Conservation (phyloP, 1,139 yeast species). For the Suhomyces maxii region DNA sequence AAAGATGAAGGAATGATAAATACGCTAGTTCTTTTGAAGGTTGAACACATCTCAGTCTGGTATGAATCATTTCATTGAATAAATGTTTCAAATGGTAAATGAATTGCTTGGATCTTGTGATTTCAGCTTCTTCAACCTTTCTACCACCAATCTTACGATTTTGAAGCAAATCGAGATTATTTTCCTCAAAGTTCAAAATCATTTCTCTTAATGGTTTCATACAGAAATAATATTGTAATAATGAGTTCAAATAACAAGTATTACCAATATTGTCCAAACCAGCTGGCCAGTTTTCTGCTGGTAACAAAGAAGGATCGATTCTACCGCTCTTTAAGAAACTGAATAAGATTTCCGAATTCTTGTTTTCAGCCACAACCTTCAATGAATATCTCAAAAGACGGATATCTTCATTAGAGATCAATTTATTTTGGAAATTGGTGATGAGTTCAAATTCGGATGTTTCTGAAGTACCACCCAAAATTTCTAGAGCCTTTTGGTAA, state of each 20-base stretch:
- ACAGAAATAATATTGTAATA: slow-evolving; percentile 85
- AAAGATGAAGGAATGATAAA: slow-evolving; percentile 78
- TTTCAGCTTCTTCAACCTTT: slow-evolving; percentile 67
- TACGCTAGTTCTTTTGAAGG: slow-evolving; percentile 87
- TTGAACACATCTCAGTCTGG: slow-evolving; percentile 63
- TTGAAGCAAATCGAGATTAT: slow-evolving; percentile 17
- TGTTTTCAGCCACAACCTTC: slow-evolving; percentile 45
- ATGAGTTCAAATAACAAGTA: slow-evolving; percentile 89
- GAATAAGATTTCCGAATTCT: slow-evolving; percentile 52
- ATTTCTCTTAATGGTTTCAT: slow-evolving; percentile 76
- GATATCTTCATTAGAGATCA: slow-evolving; percentile 35
- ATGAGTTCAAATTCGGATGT: slow-evolving; percentile 59
- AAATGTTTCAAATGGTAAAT: slow-evolving; percentile 68
- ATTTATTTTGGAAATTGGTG: slow-evolving; percentile 50
- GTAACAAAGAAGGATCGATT: slow-evolving; percentile 59
- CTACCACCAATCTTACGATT: slow-evolving; percentile 81
- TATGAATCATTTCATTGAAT: slow-evolving; percentile 67
- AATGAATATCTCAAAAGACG: slow-evolving; percentile 52
- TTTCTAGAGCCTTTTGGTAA: slow-evolving; percentile 38
- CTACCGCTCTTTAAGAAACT: slow-evolving; percentile 59
- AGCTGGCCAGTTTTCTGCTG: slow-evolving; percentile 76
- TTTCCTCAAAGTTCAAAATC: slow-evolving; percentile 53
- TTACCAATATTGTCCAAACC: slow-evolving; percentile 94
- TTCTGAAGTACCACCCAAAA: slow-evolving; percentile 42
- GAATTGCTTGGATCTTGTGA: slow-evolving; percentile 79